Conservation (phyloP, 768 basidiomycete genomes). For the Vararia minispora region DNA sequence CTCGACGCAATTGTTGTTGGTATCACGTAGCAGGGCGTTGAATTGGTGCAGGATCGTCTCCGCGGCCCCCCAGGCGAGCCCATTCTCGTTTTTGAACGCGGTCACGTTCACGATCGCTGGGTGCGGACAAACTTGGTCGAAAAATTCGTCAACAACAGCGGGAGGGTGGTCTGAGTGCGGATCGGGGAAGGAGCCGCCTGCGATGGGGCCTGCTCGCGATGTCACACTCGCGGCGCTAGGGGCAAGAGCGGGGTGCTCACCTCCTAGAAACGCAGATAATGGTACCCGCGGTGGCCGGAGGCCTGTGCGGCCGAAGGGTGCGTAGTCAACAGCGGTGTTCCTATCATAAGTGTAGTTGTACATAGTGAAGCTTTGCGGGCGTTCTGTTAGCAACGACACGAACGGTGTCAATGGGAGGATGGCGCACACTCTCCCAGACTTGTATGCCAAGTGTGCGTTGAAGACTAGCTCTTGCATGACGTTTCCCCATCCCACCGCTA, state of each 20-base stretch:
- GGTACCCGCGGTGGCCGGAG: too few relatives aligned
- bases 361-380: too few relatives aligned
- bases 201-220: conserved; percentile 33
- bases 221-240: too few relatives aligned
- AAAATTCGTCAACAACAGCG: conserved; percentile 27
- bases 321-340: too few relatives aligned
- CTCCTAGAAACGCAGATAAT: too few relatives aligned
- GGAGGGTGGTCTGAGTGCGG: conserved; percentile 21
- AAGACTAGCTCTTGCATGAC: conserved; percentile 46
- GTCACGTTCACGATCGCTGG: conserved; percentile 22
- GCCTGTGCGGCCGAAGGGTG: too few relatives aligned
- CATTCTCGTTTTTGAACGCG: conserved; percentile 20
- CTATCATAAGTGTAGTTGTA: too few relatives aligned
- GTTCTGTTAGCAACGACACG: too few relatives aligned
- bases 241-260: too few relatives aligned
- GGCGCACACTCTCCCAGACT: conserved; percentile 37
- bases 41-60: conserved; percentile 25
- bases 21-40: conserved; percentile 23
- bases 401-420: too few relatives aligned
- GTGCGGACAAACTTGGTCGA: conserved; percentile 29
- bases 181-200: conserved; percentile 28
- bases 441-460: conserved; percentile 37
- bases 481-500: conserved; percentile 53
- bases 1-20: conserved; percentile 30
- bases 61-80: conserved; percentile 16